Conservation (phyloP, 768 basidiomycete species). For the Boletus sp. region DNA sequence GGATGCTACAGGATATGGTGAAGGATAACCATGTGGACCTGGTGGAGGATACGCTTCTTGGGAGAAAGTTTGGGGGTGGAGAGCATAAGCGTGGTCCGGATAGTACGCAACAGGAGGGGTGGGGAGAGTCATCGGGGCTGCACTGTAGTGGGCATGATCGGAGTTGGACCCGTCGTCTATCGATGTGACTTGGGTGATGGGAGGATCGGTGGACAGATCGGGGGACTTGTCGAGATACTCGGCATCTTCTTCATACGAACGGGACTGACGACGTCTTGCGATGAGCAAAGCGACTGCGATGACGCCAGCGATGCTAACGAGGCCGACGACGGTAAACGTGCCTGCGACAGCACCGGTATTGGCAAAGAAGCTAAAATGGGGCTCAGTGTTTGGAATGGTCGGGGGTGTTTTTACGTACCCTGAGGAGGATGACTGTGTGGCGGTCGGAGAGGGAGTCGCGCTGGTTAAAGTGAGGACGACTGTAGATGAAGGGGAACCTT, state of each 20-base stretch:
- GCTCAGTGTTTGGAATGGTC: neutral
- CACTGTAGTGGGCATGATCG: conserved; percentile 23
- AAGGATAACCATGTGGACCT: neutral
- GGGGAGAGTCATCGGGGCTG: conserved; percentile 15
- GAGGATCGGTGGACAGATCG: conserved; percentile 7
- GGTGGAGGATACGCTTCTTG: conserved; percentile 6
- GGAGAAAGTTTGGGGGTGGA: conserved; percentile 9
- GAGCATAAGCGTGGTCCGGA: conserved; percentile 15
- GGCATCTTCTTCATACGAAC: conserved; percentile 25
- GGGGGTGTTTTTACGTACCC: conserved; percentile 11
- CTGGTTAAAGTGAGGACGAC: neutral
- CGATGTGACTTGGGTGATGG: conserved; percentile 7
- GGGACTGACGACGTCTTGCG: conserved; percentile 29
- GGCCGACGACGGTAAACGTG: conserved; percentile 41
- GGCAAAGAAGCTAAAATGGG: conserved; percentile 39
- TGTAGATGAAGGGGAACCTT: neutral
- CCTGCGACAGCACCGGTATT: conserved; percentile 47
- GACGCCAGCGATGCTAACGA: conserved; percentile 34
- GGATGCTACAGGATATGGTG: neutral
- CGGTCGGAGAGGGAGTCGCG: conserved; percentile 13
- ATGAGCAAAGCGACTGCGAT: conserved; percentile 28
- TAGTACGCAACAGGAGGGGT: conserved; percentile 23
- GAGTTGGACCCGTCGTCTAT: conserved; percentile 15
- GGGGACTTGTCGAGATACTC: conserved; percentile 27
- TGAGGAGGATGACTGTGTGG: conserved; percentile 16